Percentiles rank a stretch among this genome's conserved stretches.
Conservation (phyloP, 176 grass and related monocot species). For the Thalia dealbata region DNA sequence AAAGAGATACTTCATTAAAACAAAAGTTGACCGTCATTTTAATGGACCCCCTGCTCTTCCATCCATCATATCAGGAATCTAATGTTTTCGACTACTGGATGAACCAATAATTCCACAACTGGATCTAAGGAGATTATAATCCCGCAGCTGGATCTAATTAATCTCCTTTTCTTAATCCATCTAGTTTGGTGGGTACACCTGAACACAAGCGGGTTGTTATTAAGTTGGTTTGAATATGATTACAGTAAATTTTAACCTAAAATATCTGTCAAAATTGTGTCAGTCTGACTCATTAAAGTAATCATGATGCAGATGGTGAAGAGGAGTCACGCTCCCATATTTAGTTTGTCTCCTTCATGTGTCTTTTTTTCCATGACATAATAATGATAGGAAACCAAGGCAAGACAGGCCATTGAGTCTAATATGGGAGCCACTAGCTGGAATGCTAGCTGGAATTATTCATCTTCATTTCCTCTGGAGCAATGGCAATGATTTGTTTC, state of each 20-base stretch:
- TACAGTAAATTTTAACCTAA: no score
- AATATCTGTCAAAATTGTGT: no score
- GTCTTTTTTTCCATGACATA: not conserved
- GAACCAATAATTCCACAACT: not conserved
- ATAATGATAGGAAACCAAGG: not conserved
- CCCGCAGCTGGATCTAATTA: not conserved
- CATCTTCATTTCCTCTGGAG: no score
- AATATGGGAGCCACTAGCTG: not conserved
- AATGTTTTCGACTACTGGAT: not conserved
- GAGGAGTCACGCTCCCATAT: no score
- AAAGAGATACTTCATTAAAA: not conserved
- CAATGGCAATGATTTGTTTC: no score
- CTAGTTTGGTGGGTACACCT: no score
- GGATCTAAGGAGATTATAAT: no score
- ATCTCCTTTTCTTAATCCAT: not conserved
- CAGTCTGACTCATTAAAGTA: no score
- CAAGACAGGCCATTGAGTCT: not conserved
- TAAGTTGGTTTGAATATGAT: no score
- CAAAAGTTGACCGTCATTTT: not conserved
- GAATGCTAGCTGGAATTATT: not conserved
- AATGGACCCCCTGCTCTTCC: not conserved
- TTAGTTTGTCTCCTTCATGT: not conserved
- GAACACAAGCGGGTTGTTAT: no score
- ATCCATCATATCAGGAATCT: not conserved
- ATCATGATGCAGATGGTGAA: no score